These are phyloP conservation scores for Rhodotorula sphaerocarpa DNA, from an alignment of 768 basidiomycete genomes.

Conservation along the genomic window DNA sequence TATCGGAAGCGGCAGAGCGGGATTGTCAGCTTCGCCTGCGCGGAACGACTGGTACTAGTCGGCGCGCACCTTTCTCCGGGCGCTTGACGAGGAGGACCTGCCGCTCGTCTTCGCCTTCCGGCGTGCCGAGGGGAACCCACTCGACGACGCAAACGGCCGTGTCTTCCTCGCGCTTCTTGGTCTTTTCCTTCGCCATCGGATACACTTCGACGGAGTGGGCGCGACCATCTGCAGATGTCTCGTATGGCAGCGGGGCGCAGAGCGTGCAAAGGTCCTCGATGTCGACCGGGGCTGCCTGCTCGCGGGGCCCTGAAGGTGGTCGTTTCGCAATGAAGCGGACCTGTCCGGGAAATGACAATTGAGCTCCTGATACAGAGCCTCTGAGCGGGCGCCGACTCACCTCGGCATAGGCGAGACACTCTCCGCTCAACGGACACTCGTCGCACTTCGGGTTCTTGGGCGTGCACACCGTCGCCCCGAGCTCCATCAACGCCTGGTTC, in stretches of 20 bases:
- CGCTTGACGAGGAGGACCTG: constrained; percentile 70
- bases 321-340: constrained; percentile 15
- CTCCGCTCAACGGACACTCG: constrained; percentile 59
- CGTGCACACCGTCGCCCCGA: constrained; percentile 84
- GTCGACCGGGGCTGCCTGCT: constrained; percentile 43
- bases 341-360: constrained; percentile 2
- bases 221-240: constrained; percentile 3
- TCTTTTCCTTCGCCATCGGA: constrained; percentile 76
- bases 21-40: neutral
- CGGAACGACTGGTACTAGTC: too few relatives aligned
- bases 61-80: constrained; percentile 68
- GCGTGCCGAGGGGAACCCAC: constrained; percentile 49
- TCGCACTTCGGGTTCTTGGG: constrained; percentile 65
- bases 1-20: constrained; percentile 39
- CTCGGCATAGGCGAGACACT: constrained; percentile 60
- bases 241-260: constrained; percentile 54
- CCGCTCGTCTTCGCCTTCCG: constrained; percentile 45
- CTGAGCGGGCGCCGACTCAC: too few relatives aligned
- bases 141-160: constrained; percentile 80
- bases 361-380: neutral
- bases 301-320: neutral
- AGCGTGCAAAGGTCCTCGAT: constrained; percentile 69
- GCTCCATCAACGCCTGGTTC: constrained; percentile 77
- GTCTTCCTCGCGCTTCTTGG: constrained; percentile 72
- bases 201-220: constrained; percentile 56